These are phyloP conservation scores for Bruguiera sexangula DNA, from an alignment of 345 rosid species.

Conservation along the genomic window DNA sequence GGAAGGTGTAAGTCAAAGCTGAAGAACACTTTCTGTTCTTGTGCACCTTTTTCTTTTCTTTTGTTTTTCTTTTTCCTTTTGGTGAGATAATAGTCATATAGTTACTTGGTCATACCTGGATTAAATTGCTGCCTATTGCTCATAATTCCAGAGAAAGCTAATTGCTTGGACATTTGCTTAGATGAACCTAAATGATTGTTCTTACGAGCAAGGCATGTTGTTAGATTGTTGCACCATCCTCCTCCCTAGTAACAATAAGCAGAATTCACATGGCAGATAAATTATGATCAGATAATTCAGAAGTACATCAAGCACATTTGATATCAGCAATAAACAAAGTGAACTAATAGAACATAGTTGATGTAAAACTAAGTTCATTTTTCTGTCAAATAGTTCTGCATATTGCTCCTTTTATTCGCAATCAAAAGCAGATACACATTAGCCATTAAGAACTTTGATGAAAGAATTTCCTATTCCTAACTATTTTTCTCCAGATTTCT, in stretches of 20 bases:
- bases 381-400: no score
- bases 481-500: neutral
- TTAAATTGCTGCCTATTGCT: constrained; percentile 51
- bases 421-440: neutral
- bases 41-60: no score
- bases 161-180: constrained; percentile 49
- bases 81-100: neutral
- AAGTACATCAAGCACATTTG: neutral
- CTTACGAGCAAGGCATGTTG: constrained; percentile 60
- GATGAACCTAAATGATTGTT: constrained; percentile 79
- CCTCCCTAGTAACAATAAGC: constrained; percentile 53
- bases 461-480: neutral
- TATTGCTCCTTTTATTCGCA: neutral
- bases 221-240: constrained; percentile 85
- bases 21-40: neutral
- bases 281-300: neutral
- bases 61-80: no score
- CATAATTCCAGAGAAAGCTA: constrained; percentile 85
- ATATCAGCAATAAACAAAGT: neutral
- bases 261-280: no score
- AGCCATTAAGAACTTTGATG: neutral
- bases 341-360: no score
- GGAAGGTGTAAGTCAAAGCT: neutral
- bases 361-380: no score
- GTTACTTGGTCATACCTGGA: constrained; percentile 51